Evolutionary conservation across 306 rosid species (phyloP).

Genomic region (Malus sylvestris): DNA sequence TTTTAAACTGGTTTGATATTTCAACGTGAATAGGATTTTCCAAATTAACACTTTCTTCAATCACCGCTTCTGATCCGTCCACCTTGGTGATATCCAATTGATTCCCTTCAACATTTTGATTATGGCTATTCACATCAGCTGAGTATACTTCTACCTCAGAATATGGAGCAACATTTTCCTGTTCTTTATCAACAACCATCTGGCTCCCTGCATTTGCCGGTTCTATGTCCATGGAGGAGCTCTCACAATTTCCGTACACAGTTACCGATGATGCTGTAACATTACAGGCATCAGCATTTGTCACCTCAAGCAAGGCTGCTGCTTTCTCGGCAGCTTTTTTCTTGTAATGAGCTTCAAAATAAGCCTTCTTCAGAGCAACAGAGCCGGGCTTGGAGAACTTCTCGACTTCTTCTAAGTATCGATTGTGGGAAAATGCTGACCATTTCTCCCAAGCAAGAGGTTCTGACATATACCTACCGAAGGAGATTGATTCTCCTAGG

Average conservation of each 20-base stretch:
- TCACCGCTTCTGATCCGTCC: slow-evolving; percentile 26
- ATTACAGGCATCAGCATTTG: slow-evolving; percentile 14
- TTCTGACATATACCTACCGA: slow-evolving; percentile 78
- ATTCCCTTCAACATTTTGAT: slow-evolving; percentile 21
- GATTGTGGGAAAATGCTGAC: slow-evolving; percentile 75
- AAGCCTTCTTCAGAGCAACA: slow-evolving; percentile 84
- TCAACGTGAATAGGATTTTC: slow-evolving; percentile 15
- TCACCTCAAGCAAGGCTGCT: slow-evolving; percentile 42
- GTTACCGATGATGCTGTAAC: slow-evolving; percentile 20
- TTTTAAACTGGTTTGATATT: slow-evolving; percentile 24
- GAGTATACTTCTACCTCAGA: slow-evolving; percentile 18
- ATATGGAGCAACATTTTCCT: slow-evolving; percentile 6
- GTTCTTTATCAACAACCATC: slow-evolving; percentile 25
- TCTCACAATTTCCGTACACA: slow-evolving; percentile 9
- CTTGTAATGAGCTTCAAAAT: slow-evolving; percentile 91
- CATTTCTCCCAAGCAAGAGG: slow-evolving; percentile 77
- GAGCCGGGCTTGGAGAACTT: slow-evolving; percentile 79
- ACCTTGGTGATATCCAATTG: slow-evolving; percentile 20
- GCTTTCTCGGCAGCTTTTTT: slow-evolving; percentile 67
- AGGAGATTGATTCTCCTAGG: slow-evolving; percentile 78
- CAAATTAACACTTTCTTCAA: slow-evolving; percentile 13
- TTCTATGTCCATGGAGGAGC: neutral
- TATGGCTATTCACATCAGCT: slow-evolving; percentile 7
- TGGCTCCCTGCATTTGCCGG: slow-evolving; percentile 5
- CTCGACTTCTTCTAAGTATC: slow-evolving; percentile 78